Percentiles rank a stretch among this genome's conserved stretches.
Evolutionary conservation across 2,329 filamentous ascomycete species (phyloP).

Genomic region (Cordyceps farinosa): DNA sequence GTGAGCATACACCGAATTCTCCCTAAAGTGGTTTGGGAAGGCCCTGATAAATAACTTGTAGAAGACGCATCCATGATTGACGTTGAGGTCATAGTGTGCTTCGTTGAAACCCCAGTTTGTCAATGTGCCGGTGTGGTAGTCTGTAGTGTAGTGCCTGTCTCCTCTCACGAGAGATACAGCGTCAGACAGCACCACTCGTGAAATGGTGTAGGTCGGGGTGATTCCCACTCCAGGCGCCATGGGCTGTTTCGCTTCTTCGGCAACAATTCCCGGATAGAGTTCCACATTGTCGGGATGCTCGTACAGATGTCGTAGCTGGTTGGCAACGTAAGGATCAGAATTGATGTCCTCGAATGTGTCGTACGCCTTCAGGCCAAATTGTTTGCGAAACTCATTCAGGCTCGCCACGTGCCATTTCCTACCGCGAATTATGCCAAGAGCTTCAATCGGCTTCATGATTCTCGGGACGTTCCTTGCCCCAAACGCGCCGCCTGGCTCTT

Average conservation of each 20-base stretch:
- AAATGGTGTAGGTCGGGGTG: conserved; percentile 71
- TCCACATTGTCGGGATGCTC: conserved; percentile 78
- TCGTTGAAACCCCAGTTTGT: conserved; percentile 84
- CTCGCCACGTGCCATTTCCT: conserved; percentile 74
- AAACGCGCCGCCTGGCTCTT: conserved; percentile 73
- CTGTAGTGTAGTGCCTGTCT: conserved; percentile 74
- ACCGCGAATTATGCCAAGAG: conserved; percentile 74
- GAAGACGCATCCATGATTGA: conserved; percentile 80
- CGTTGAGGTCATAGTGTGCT: conserved; percentile 64
- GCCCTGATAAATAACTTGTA: conserved; percentile 79
- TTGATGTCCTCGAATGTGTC: conserved; percentile 82
- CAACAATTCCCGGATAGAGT: conserved; percentile 73
- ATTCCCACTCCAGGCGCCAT: conserved; percentile 74
- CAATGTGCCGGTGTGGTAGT: conserved; percentile 68
- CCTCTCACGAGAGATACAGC: conserved; percentile 75
- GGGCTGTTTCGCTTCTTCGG: conserved; percentile 70
- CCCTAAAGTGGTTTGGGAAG: conserved; percentile 75
- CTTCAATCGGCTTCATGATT: conserved; percentile 71
- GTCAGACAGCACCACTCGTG: conserved; percentile 71
- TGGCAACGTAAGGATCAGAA: conserved; percentile 66
- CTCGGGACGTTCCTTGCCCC: conserved; percentile 71
- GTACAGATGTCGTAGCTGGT: conserved; percentile 64
- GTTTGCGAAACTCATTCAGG: conserved; percentile 80
- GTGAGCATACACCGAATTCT: conserved; percentile 77
- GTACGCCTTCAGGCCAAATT: conserved; percentile 74